Evolutionary conservation across 1,284 basidiomycete genomes (phyloP).

Genomic region (Mrakiaceae sp.): DNA sequence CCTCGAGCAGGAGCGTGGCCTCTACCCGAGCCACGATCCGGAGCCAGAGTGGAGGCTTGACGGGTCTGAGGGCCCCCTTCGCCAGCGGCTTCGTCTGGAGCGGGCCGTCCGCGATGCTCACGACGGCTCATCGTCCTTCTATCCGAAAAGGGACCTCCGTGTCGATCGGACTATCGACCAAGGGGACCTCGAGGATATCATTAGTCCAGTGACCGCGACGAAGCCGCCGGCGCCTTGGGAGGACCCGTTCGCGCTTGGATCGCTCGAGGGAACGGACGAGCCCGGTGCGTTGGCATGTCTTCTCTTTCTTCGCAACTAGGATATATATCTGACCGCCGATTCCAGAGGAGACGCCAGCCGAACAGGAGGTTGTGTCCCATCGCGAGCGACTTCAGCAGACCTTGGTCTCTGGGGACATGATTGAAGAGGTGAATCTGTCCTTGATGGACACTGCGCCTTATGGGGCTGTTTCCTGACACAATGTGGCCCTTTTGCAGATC

Average conservation of each 20-base stretch:
- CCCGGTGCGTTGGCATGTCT: conserved; percentile 39
- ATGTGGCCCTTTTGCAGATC: conserved; percentile 2
- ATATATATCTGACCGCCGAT: too few species aligned
- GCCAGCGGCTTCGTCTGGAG: conserved; percentile 57
- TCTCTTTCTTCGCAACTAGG: too few species aligned
- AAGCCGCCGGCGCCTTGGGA: conserved; percentile 64
- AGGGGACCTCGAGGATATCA: conserved; percentile 48
- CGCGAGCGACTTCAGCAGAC: conserved; percentile 37
- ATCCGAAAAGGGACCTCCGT: conserved; percentile 4
- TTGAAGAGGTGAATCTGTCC: conserved; percentile 57
- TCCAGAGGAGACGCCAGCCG: conserved; percentile 43
- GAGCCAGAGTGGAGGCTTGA: conserved; percentile 60
- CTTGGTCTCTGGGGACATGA: conserved; percentile 76
- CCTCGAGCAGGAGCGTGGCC: conserved; percentile 49
- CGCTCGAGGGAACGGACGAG: conserved; percentile 49
- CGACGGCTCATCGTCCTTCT: conserved; percentile 13
- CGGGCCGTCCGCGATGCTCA: conserved; percentile 22
- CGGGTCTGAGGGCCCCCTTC: conserved; percentile 54
- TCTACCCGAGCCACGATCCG: conserved; percentile 55
- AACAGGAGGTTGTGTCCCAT: conserved; percentile 27
- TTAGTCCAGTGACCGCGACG: conserved; percentile 47
- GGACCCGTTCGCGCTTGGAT: conserved; percentile 59
- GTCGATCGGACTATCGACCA: too few species aligned
- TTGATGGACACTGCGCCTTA: not conserved
- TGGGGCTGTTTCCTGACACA: conserved; percentile 9